These are phyloP conservation scores for Yamadazyma dushanensis DNA, from an alignment of 1,139 yeast species.

Conservation along the genomic window DNA sequence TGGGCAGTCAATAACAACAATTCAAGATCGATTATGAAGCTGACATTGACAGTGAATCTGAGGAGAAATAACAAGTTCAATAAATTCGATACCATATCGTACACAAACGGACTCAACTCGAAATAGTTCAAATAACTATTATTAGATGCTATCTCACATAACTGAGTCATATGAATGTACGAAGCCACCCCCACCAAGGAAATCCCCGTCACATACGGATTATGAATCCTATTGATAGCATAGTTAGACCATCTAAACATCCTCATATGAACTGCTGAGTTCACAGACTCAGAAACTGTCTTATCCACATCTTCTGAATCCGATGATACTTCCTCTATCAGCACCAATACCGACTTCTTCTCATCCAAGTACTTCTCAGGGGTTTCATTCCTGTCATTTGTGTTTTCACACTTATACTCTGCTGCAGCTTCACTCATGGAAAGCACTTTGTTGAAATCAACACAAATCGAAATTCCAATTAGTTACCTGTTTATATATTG, in stretches of 20 bases:
- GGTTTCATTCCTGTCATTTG: no score
- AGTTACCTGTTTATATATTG: not conserved
- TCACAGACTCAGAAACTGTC: no score
- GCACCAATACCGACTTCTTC: no score
- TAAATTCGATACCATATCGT: slow-evolving; percentile 9
- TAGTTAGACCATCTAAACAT: slow-evolving; percentile 3
- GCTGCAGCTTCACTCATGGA: no score
- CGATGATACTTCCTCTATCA: no score
- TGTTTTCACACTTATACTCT: no score
- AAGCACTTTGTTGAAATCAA: no score
- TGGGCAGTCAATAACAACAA: slow-evolving; percentile 17
- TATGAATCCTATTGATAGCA: slow-evolving; percentile 5
- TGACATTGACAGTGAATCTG: slow-evolving; percentile 8
- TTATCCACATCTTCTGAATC: no score
- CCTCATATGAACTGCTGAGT: slow-evolving; percentile 8
- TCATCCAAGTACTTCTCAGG: no score
- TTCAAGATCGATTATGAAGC: slow-evolving; percentile 11
- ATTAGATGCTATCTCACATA: not conserved
- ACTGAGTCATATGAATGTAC: slow-evolving; percentile 6
- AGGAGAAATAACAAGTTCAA: slow-evolving; percentile 9
- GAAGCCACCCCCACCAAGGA: slow-evolving; percentile 1
- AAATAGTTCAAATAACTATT: slow-evolving; percentile 3
- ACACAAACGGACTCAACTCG: slow-evolving; percentile 1
- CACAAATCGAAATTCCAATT: no score
- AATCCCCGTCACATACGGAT: slow-evolving; percentile 6